Evolutionary conservation across 495 filamentous ascomycete genomes (phyloP).

Genomic region (Penicillium arizonense): DNA sequence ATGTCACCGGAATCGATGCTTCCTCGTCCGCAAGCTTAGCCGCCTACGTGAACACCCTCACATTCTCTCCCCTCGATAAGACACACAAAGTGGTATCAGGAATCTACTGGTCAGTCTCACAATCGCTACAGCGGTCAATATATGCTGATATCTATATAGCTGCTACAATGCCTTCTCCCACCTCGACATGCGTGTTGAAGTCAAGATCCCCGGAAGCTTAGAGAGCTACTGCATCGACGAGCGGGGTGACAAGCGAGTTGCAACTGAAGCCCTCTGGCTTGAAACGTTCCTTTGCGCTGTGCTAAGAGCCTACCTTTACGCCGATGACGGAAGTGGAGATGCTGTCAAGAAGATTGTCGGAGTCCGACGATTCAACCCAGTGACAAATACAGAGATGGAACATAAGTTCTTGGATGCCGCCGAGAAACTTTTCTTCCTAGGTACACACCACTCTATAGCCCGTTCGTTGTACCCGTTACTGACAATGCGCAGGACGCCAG

Average conservation of each 20-base stretch:
- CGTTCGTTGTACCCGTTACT: constrained; percentile 9
- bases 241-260: constrained; percentile 86
- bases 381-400: constrained; percentile 95
- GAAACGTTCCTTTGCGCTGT: constrained; percentile 97
- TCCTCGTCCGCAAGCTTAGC: constrained; percentile 96
- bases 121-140: constrained; percentile 9
- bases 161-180: constrained; percentile 99
- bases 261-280: constrained; percentile 91
- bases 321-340: constrained; percentile 89
- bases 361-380: constrained; percentile 91
- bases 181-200: constrained; percentile 96
- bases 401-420: constrained; percentile 95
- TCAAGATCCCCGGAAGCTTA: constrained; percentile 91
- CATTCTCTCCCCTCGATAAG: constrained; percentile 82
- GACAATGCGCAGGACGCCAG: constrained; percentile 69
- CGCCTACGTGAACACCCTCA: constrained; percentile 97
- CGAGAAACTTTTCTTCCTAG: constrained; percentile 91
- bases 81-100: constrained; percentile 89
- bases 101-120: constrained; percentile 74
- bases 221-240: constrained; percentile 97
- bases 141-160: constrained; percentile 44
- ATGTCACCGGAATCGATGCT: constrained; percentile 96
- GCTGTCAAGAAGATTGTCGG: constrained; percentile 91
- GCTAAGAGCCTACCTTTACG: constrained; percentile 90
- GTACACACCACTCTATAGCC: constrained; percentile 39